Evolutionary conservation across 2,329 filamentous ascomycete species (phyloP).

Genomic region (Xylaria digitata): DNA sequence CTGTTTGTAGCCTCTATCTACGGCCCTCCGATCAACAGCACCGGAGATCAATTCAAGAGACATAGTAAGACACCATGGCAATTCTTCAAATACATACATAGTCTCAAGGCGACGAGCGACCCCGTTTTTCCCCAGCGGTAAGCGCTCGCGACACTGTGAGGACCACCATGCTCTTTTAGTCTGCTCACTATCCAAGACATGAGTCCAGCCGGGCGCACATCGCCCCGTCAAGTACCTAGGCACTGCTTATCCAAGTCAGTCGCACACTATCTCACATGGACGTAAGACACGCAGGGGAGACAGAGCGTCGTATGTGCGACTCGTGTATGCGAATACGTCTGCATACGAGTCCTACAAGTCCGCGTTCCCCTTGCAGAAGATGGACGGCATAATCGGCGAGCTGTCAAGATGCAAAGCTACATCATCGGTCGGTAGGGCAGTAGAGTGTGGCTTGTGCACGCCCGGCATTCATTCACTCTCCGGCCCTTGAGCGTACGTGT

Average conservation of each 20-base stretch:
- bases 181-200: slow-evolving; percentile 8
- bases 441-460: slow-evolving; percentile 10
- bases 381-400: slow-evolving; percentile 20
- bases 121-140: not conserved
- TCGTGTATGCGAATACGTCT: slow-evolving; percentile 5
- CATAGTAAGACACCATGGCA: slow-evolving; percentile 1
- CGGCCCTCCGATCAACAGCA: slow-evolving; percentile 12
- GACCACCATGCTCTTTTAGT: not conserved
- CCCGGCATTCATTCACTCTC: not conserved
- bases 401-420: slow-evolving; percentile 28
- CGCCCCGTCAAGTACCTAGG: not conserved
- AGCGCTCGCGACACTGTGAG: slow-evolving; percentile 11
- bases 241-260: slow-evolving; percentile 1
- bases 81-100: not conserved
- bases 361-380: slow-evolving; percentile 31
- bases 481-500: not conserved
- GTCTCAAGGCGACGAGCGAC: not conserved
- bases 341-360: slow-evolving; percentile 8
- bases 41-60: slow-evolving; percentile 13
- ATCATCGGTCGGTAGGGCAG: slow-evolving; percentile 9
- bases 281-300: slow-evolving; percentile 31
- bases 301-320: slow-evolving; percentile 1
- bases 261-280: slow-evolving; percentile 35
- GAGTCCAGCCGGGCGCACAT: slow-evolving; percentile 9
- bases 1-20: slow-evolving; percentile 6